phyloP scores from a whole-genome alignment of 140 eudicot species.

The Stevia rebaudiana region DNA sequence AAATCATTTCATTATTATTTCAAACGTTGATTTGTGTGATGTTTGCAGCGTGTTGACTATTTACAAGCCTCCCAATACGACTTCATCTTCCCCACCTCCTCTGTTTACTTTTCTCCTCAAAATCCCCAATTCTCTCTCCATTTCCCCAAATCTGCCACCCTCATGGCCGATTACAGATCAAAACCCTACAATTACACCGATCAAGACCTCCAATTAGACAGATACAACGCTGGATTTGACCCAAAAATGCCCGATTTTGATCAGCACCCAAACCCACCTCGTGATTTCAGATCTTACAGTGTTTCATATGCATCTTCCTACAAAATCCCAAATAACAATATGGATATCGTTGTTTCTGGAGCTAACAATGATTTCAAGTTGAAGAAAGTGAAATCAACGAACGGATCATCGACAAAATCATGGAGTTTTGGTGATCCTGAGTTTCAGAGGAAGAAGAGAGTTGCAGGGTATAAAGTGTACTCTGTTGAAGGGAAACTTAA shows the following conservation, averaged over 20 bases:
- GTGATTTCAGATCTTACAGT: constrained; percentile 46
- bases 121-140: constrained; percentile 19
- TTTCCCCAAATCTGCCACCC: neutral
- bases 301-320: constrained; percentile 31
- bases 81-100: constrained; percentile 3
- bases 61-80: constrained; percentile 32
- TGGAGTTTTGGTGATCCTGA: constrained; percentile 48
- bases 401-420: constrained; percentile 28
- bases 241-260: neutral
- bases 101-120: constrained; percentile 3
- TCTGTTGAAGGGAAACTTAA: constrained; percentile 52
- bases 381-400: constrained; percentile 37
- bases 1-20: neutral
- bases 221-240: constrained; percentile 21
- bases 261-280: neutral
- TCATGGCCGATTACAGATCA: constrained; percentile 47
- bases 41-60: constrained; percentile 29
- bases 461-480: constrained; percentile 57
- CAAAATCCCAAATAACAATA: constrained; percentile 17
- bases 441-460: constrained; percentile 62
- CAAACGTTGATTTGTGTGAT: constrained; percentile 12
- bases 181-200: constrained; percentile 28
- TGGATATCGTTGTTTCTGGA: constrained; percentile 26
- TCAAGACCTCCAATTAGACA: constrained; percentile 36
- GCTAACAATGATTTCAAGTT: constrained; percentile 26